Percentiles rank a stretch among this genome's conserved stretches.
phyloP scores from a whole-genome alignment of 192 early-diverging fungal species.

The Coemansia reversa region DNA sequence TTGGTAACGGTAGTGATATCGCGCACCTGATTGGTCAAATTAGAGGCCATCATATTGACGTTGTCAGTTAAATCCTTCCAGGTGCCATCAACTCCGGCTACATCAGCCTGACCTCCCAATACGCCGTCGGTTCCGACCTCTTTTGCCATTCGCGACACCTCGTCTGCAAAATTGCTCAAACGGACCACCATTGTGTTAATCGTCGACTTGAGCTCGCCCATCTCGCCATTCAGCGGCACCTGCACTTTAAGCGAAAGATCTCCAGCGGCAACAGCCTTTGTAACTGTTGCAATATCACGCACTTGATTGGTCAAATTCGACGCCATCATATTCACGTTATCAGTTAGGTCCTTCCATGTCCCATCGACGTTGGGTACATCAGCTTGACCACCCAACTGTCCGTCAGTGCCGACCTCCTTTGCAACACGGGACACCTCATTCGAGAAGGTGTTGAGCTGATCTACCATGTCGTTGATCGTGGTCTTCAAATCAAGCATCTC shows the following conservation, averaged over 20 bases:
- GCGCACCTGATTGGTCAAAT: conserved; percentile 58
- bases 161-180: no score
- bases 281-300: conserved; percentile 55
- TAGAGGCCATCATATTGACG: conserved; percentile 63
- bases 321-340: conserved; percentile 66
- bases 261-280: conserved; percentile 57
- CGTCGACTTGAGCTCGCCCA: conserved; percentile 55
- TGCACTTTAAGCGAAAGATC: conserved; percentile 54
- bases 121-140: conserved; percentile 69
- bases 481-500: conserved; percentile 60
- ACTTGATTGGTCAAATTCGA: conserved; percentile 61
- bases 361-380: conserved; percentile 60
- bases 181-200: no score
- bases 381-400: conserved; percentile 63
- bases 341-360: conserved; percentile 64
- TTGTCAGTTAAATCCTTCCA: conserved; percentile 62
- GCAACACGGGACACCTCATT: conserved; percentile 64
- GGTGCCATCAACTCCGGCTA: conserved; percentile 46
- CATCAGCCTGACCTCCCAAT: conserved; percentile 61
- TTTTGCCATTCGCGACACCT: conserved; percentile 66
- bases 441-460: conserved; percentile 59
- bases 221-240: conserved; percentile 56
- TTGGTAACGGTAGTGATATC: conserved; percentile 58
- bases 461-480: conserved; percentile 67
- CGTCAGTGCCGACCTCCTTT: conserved; percentile 65